These are phyloP conservation scores for Penicillium antarcticum DNA, from an alignment of 495 filamentous ascomycete species.

Conservation along the genomic window DNA sequence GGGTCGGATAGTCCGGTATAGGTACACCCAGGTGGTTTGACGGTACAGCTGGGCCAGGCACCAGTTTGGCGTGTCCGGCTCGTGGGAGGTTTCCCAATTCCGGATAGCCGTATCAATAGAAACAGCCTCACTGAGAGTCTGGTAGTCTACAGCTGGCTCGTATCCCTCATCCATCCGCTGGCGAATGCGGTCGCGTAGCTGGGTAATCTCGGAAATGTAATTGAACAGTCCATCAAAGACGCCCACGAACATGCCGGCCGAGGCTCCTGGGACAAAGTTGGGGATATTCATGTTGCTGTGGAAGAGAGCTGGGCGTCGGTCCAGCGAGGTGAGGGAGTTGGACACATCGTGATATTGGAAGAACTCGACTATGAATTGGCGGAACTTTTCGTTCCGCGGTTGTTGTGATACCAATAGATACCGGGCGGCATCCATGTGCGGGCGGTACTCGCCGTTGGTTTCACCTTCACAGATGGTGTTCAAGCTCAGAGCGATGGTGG, in stretches of 20 bases:
- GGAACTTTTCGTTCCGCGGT: constrained; percentile 61
- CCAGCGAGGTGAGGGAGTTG: constrained; percentile 71
- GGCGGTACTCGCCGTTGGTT: constrained; percentile 71
- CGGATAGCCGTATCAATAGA: constrained; percentile 75
- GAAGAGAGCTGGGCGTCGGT: constrained; percentile 51
- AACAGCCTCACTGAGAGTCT: constrained; percentile 68
- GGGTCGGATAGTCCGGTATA: constrained; percentile 79
- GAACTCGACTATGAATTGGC: constrained; percentile 85
- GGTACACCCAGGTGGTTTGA: constrained; percentile 88
- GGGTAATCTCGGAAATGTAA: constrained; percentile 76
- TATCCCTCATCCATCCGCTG: constrained; percentile 57
- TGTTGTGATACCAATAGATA: constrained; percentile 60
- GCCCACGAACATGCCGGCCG: constrained; percentile 72
- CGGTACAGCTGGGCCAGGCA: constrained; percentile 79
- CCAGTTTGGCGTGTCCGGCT: constrained; percentile 67
- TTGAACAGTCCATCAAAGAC: constrained; percentile 83
- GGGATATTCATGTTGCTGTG: constrained; percentile 64
- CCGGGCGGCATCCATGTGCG: constrained; percentile 76
- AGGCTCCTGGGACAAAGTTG: constrained; percentile 68
- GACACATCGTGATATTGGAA: constrained; percentile 88
- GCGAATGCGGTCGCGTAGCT: constrained; percentile 74
- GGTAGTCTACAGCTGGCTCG: constrained; percentile 72
- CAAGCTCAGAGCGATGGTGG: constrained; percentile 78
- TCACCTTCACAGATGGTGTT: constrained; percentile 79
- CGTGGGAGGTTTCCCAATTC: constrained; percentile 70